Evolutionary conservation across 805 yeast species (phyloP).

Genomic region (Candida railenensis): DNA sequence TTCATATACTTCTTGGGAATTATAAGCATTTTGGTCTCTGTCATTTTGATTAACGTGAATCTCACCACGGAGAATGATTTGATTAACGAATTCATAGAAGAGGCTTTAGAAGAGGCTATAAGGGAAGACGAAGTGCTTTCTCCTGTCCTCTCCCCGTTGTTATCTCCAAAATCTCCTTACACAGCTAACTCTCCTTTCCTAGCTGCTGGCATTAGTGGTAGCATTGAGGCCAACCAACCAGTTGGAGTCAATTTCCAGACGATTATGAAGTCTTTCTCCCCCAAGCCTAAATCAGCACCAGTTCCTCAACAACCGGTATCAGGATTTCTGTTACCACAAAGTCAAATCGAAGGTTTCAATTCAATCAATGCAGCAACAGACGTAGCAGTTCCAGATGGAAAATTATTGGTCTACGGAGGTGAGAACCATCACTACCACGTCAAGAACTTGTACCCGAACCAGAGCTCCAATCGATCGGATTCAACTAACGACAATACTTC

Average conservation of each 20-base stretch:
- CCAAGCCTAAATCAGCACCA: not conserved
- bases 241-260: conserved; percentile 2
- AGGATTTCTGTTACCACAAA: conserved; percentile 4
- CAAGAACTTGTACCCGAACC: conserved; percentile 7
- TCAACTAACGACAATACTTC: not conserved
- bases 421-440: conserved; percentile 21
- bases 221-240: not conserved
- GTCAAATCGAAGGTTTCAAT: conserved; percentile 4
- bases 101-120: conserved; percentile 48
- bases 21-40: conserved; percentile 44
- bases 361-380: conserved; percentile 3
- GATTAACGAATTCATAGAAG: conserved; percentile 47
- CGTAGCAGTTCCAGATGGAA: conserved; percentile 1
- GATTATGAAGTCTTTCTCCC: conserved; percentile 3
- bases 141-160: conserved; percentile 47
- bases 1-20: conserved; percentile 46
- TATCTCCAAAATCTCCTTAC: conserved; percentile 14
- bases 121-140: conserved; percentile 43
- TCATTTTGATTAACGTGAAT: conserved; percentile 45
- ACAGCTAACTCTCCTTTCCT: not conserved
- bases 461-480: not conserved
- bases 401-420: conserved; percentile 17
- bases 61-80: conserved; percentile 43
- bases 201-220: not conserved
- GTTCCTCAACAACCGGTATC: not conserved